phyloP scores from a whole-genome alignment of 805 yeast genomes.

The Hanseniaspora nectarophila region DNA sequence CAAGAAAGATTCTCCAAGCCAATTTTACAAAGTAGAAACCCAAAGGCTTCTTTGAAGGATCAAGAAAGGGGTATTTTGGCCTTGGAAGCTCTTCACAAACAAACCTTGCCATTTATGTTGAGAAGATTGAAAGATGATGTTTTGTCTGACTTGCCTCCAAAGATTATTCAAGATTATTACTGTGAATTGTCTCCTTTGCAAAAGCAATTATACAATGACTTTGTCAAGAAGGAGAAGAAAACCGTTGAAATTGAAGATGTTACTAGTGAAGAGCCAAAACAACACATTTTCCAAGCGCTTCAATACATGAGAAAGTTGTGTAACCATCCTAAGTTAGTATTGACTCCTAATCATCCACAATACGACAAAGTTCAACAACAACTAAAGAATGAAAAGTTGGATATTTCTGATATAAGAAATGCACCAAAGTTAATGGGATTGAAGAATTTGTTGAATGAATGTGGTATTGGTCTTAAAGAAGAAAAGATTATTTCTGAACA shows the following conservation, averaged over 20 bases:
- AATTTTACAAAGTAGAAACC: slow-evolving; percentile 81
- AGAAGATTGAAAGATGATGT: slow-evolving; percentile 95
- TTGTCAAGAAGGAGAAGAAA: slow-evolving; percentile 71
- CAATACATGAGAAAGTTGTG: slow-evolving; percentile 95
- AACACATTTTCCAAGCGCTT: slow-evolving; percentile 92
- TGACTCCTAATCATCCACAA: slow-evolving; percentile 75
- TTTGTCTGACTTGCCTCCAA: slow-evolving; percentile 89
- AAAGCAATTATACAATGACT: slow-evolving; percentile 74
- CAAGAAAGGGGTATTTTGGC: slow-evolving; percentile 97
- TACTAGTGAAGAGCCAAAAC: slow-evolving; percentile 41
- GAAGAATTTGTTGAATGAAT: slow-evolving; percentile 67
- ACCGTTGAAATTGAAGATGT: slow-evolving; percentile 49
- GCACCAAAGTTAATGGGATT: slow-evolving; percentile 85
- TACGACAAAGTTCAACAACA: slow-evolving; percentile 52
- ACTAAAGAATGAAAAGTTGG: slow-evolving; percentile 46
- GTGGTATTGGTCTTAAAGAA: slow-evolving; percentile 60
- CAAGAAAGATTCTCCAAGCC: slow-evolving; percentile 97
- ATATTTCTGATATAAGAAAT: slow-evolving; percentile 60
- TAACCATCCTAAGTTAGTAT: slow-evolving; percentile 88
- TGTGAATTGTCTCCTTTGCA: slow-evolving; percentile 91
- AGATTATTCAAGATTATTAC: slow-evolving; percentile 94
- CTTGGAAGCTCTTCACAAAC: slow-evolving; percentile 88
- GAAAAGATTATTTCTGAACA: slow-evolving; percentile 75
- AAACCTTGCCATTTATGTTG: slow-evolving; percentile 88
- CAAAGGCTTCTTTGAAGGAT: slow-evolving; percentile 79